Evolutionary conservation across 345 rosid genomes (phyloP).

Genomic region (Citrus glauca): DNA sequence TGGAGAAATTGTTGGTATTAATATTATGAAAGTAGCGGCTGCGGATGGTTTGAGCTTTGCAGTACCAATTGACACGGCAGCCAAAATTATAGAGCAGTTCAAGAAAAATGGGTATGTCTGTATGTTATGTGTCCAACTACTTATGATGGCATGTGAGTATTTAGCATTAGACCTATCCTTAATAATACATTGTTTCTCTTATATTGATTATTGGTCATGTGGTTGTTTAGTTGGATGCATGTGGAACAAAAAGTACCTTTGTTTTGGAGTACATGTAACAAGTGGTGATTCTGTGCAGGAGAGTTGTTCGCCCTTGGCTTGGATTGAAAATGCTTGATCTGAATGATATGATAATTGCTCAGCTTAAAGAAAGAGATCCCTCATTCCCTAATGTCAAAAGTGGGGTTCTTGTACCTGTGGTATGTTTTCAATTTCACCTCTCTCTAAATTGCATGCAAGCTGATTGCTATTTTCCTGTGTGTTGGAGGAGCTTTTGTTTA

Average conservation of each 20-base stretch:
- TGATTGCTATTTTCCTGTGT: no score
- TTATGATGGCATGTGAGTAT: not conserved
- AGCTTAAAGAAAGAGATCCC: conserved; percentile 77
- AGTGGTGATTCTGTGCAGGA: conserved; percentile 38
- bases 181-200: not conserved
- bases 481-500: no score
- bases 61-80: conserved; percentile 75
- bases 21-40: conserved; percentile 72
- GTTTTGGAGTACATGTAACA: not conserved
- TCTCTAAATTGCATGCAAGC: not conserved
- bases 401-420: conserved; percentile 80
- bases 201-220: no score
- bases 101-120: conserved; percentile 66
- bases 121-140: not conserved
- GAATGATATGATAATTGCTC: conserved; percentile 69
- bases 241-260: not conserved
- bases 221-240: no score
- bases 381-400: conserved; percentile 57
- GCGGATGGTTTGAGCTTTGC: conserved; percentile 85
- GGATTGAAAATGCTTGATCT: conserved; percentile 94
- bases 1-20: conserved; percentile 89
- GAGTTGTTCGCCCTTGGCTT: conserved; percentile 93
- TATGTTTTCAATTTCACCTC: conserved; percentile 20
- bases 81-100: conserved; percentile 78
- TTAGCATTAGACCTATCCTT: not conserved